These are phyloP conservation scores for Hymenochaete sp. DNA, from an alignment of 1,284 basidiomycete species.

Conservation along the genomic window DNA sequence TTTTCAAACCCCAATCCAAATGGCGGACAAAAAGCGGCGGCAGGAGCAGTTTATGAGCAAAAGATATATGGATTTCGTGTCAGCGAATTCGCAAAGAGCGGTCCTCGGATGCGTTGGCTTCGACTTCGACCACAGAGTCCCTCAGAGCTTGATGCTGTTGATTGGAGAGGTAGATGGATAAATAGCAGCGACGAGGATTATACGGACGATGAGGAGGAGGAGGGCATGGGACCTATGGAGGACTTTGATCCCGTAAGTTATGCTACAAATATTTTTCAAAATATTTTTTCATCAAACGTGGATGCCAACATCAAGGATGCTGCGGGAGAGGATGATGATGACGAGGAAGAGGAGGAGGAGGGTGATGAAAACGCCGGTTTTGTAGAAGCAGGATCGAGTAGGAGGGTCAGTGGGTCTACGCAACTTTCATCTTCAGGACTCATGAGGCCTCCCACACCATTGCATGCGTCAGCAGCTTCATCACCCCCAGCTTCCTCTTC, in stretches of 20 bases:
- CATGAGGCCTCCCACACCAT: slow-evolving; percentile 15
- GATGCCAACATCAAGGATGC: slow-evolving; percentile 33
- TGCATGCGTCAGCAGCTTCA: slow-evolving; percentile 13
- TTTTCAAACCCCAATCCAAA: slow-evolving; percentile 79
- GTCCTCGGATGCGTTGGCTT: slow-evolving; percentile 96
- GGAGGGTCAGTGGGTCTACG: too few relatives aligned
- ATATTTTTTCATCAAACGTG: not conserved
- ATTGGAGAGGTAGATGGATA: slow-evolving; percentile 82
- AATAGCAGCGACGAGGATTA: slow-evolving; percentile 62
- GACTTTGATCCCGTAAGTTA: slow-evolving; percentile 68
- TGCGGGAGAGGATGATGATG: slow-evolving; percentile 53
- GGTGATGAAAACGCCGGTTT: slow-evolving; percentile 20
- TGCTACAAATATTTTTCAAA: not conserved
- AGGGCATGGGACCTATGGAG: slow-evolving; percentile 70
- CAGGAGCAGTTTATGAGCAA: slow-evolving; percentile 82
- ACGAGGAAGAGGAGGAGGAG: slow-evolving; percentile 48
- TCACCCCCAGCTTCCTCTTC: slow-evolving; percentile 15
- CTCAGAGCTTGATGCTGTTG: slow-evolving; percentile 78
- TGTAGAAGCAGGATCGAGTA: too few relatives aligned
- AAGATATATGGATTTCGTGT: slow-evolving; percentile 92
- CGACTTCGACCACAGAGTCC: slow-evolving; percentile 74
- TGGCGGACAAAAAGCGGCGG: slow-evolving; percentile 79
- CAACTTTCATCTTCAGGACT: slow-evolving; percentile 6
- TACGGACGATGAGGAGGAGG: slow-evolving; percentile 54
- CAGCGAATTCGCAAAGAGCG: slow-evolving; percentile 77